Evolutionary conservation across 2,329 filamentous ascomycete species (phyloP).

Genomic region (Venturia pyrina): DNA sequence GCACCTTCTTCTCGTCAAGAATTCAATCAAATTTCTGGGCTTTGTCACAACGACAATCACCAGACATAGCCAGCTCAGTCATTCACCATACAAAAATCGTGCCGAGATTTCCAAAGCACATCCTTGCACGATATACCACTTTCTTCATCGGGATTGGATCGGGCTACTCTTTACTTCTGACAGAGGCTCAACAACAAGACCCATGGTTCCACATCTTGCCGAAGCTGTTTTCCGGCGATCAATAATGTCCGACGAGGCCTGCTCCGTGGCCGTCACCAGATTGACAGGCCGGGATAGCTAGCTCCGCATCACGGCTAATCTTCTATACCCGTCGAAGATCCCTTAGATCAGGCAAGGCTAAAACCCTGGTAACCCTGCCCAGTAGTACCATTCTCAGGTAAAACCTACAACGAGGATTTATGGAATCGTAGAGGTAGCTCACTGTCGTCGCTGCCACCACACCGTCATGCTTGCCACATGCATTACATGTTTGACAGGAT

Average conservation of each 20-base stretch:
- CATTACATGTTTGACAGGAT: neutral
- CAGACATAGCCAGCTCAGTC: no score
- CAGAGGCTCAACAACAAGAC: neutral
- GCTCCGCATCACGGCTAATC: neutral
- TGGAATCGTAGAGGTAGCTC: neutral
- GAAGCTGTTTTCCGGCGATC: neutral
- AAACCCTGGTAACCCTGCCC: neutral
- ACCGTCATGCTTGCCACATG: neutral
- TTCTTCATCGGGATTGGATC: neutral
- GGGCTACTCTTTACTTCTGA: neutral
- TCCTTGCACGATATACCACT: neutral
- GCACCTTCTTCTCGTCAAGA: neutral
- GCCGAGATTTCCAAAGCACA: neutral
- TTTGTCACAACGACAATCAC: neutral
- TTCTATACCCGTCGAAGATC: neutral
- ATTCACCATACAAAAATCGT: no score
- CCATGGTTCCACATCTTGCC: neutral
- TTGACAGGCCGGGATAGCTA: neutral
- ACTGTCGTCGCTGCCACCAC: neutral
- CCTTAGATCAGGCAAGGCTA: neutral
- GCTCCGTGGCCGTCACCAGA: neutral
- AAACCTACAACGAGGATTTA: neutral
- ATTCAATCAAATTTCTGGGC: neutral
- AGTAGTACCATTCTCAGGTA: neutral
- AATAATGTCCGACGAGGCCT: neutral